Base-by-base conservation (phyloP, 352 stramenopile genomes). In the Globisporangium emineosum region DNA sequence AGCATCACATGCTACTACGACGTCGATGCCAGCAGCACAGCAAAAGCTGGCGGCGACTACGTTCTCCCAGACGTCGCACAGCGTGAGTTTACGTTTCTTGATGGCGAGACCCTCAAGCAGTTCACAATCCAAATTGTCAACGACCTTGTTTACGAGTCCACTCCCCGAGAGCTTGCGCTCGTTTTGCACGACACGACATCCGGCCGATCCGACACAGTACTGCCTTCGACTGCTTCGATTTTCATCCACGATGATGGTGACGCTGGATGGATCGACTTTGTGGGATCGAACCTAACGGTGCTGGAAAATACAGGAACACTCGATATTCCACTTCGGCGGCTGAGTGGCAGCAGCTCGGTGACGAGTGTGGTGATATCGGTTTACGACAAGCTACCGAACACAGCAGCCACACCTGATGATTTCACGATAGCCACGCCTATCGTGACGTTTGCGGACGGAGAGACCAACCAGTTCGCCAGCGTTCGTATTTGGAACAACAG, bases 201-300 rank as follows among this genome's bases (percentile, higher is more conserved):
- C 5, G 62, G 47, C 10, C 64, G 76, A 29, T 78, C 68, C 0
- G 73, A 83, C 27, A 21, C 42, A 1, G 66, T 86, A 5, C 25
- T 37, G 2, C 54, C 67, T 2, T 64, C 49, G 19, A 65, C n/a
- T 1, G 57, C 62, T 5, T 67, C 60, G 17, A 67, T 88, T 10
- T 72, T 63, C 2, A 83, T 90, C 50, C 8, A 55, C 1, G 81
- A 90, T 52, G 81, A 89, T 23, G 81, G 77, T 0, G 81, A 90
- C 51, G 79, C 77, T 25, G 81, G 81, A 3, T 66, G 32, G 50
- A 76, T 90, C 35, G 72, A 72, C 4, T 90, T 90, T 68, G 64
- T 29, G 4, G 42, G 49, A 5, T 40, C 33, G 1, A 53, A 67
- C 0, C 23, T 77, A 1, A 61, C 19, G 0, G 68, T 82, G 0